phyloP scores from a whole-genome alignment of 495 filamentous ascomycete genomes.

The Cercophora newfieldiana region DNA sequence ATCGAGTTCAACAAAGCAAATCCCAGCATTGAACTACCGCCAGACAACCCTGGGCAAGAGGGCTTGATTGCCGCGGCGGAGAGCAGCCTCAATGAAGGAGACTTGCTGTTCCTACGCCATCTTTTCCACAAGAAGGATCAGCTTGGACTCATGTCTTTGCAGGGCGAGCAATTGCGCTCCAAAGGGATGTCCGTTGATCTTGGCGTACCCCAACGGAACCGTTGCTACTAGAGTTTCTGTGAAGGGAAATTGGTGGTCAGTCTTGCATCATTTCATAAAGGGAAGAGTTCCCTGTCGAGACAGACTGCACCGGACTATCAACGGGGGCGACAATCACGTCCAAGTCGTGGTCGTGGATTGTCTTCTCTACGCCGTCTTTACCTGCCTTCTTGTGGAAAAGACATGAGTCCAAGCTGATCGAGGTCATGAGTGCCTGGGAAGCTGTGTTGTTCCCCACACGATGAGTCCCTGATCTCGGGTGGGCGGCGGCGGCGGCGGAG shows the following conservation, averaged over 20 bases:
- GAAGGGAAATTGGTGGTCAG: too few relatives aligned
- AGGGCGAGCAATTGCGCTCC: not conserved
- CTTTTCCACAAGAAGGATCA: not conserved
- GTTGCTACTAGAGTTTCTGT: too few relatives aligned
- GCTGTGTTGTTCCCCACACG: not conserved
- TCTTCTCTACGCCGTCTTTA: too few relatives aligned
- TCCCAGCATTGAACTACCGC: not conserved
- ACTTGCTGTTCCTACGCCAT: not conserved
- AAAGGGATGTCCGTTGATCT: not conserved
- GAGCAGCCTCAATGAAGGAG: not conserved
- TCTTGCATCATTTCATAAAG: too few relatives aligned
- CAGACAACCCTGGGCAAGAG: not conserved
- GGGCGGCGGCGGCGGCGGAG: too few relatives aligned
- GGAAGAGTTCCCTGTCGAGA: too few relatives aligned
- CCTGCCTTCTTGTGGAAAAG: not conserved
- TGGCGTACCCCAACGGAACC: not conserved
- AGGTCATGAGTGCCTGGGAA: not conserved
- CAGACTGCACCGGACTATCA: too few relatives aligned
- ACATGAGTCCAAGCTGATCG: not conserved
- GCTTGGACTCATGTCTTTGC: too few relatives aligned
- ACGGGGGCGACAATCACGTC: too few relatives aligned
- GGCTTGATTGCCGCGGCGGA: not conserved
- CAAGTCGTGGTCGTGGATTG: too few relatives aligned
- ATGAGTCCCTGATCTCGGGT: not conserved
- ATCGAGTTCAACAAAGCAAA: conserved; percentile 2